Evolutionary conservation across 2,329 filamentous ascomycete species (phyloP).

Genomic region (Sporothrix schenckii): DNA sequence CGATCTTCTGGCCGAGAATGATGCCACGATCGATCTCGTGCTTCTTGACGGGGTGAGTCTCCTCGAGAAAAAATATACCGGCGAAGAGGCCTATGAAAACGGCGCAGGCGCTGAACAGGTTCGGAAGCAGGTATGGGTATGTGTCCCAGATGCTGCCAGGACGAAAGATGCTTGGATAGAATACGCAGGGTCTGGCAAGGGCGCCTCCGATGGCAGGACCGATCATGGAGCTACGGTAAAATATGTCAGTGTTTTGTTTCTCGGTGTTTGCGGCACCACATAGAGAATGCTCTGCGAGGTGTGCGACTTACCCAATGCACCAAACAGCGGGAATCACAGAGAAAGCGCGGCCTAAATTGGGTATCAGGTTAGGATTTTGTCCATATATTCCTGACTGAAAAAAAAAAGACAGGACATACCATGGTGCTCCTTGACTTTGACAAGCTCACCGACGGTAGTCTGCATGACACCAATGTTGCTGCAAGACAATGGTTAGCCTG

Average conservation of each 20-base stretch:
- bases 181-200: slow-evolving; percentile 81
- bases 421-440: slow-evolving; percentile 91
- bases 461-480: slow-evolving; percentile 94
- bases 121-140: slow-evolving; percentile 89
- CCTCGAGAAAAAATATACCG: slow-evolving; percentile 85
- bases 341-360: slow-evolving; percentile 74
- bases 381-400: too few species aligned
- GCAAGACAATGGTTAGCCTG: slow-evolving; percentile 31
- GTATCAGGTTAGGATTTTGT: background rate
- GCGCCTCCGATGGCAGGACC: slow-evolving; percentile 90
- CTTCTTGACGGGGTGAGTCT: slow-evolving; percentile 87
- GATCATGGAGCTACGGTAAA: slow-evolving; percentile 71
- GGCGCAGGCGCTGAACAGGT: slow-evolving; percentile 83
- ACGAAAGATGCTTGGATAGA: slow-evolving; percentile 74
- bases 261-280: background rate
- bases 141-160: slow-evolving; percentile 76
- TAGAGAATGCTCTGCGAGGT: background rate
- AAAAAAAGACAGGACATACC: slow-evolving; percentile 55
- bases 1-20: slow-evolving; percentile 73
- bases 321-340: slow-evolving; percentile 98
- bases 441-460: slow-evolving; percentile 91
- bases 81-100: slow-evolving; percentile 75
- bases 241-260: slow-evolving; percentile 5
- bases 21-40: slow-evolving; percentile 72
- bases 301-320: slow-evolving; percentile 77